Evolutionary conservation across 192 early-diverging fungal species (phyloP).

Genomic region (Coemansia sp.): DNA sequence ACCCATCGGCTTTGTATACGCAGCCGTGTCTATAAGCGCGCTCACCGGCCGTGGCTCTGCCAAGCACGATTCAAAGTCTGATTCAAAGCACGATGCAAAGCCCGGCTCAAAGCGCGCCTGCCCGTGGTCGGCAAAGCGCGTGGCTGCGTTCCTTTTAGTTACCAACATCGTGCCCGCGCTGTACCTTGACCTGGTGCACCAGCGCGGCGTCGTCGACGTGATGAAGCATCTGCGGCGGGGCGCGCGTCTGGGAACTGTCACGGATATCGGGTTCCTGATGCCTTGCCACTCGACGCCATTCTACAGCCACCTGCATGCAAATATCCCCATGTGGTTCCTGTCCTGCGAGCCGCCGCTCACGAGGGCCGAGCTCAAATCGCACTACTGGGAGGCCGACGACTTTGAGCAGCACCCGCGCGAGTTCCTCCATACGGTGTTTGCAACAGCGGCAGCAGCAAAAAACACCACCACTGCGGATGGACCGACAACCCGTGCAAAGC

Average conservation of each 20-base stretch:
- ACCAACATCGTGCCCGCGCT: constrained; percentile 65
- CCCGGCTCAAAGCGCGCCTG: not conserved
- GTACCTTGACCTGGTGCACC: constrained; percentile 79
- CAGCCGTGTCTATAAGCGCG: constrained; percentile 50
- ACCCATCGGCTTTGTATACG: constrained; percentile 57
- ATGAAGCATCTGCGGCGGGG: constrained; percentile 68
- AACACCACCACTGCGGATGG: not conserved
- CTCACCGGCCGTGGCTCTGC: constrained; percentile 12
- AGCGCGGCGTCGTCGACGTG: constrained; percentile 90
- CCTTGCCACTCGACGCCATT: constrained; percentile 99
- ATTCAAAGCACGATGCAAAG: too few species aligned
- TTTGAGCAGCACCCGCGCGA: constrained; percentile 70
- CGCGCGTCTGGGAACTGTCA: constrained; percentile 1
- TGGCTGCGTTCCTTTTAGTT: constrained; percentile 50
- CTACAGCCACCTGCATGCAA: constrained; percentile 75
- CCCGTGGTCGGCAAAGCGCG: constrained; percentile 2
- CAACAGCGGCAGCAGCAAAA: not conserved
- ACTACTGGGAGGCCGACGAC: constrained; percentile 72
- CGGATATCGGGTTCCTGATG: constrained; percentile 77
- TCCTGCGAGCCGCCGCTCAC: constrained; percentile 88
- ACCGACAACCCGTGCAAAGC: constrained; percentile 52
- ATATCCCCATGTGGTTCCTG: constrained; percentile 76
- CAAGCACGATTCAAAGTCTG: too few species aligned
- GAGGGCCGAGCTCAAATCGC: constrained; percentile 32
- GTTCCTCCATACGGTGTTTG: constrained; percentile 56